Evolutionary conservation across 2,329 filamentous ascomycete species (phyloP).

Genomic region (Aureobasidium sp.): DNA sequence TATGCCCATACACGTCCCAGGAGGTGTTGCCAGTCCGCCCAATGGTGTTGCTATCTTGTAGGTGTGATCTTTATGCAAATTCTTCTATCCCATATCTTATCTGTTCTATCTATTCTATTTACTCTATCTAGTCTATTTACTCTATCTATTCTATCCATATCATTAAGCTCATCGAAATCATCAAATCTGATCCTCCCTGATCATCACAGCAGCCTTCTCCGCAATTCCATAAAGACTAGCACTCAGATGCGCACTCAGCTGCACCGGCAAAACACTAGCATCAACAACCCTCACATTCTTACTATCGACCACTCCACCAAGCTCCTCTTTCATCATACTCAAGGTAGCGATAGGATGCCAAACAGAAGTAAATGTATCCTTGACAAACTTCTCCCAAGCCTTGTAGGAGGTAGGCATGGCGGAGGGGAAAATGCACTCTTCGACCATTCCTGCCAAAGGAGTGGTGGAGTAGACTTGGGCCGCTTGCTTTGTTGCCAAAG

Average conservation of each 20-base stretch:
- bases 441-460: conserved; percentile 21
- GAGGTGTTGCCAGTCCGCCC: conserved; percentile 16
- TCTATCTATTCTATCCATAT: neutral
- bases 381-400: conserved; percentile 21
- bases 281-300: conserved; percentile 18
- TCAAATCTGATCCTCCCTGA: conserved; percentile 3
- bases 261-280: conserved; percentile 19
- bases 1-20: conserved; percentile 17
- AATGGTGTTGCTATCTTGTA: conserved; percentile 18
- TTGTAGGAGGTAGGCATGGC: conserved; percentile 12
- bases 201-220: conserved; percentile 17
- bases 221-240: conserved; percentile 17
- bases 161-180: neutral
- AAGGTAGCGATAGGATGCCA: conserved; percentile 24
- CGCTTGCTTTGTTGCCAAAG: conserved; percentile 25
- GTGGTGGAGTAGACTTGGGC: conserved; percentile 23
- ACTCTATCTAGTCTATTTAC: neutral
- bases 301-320: conserved; percentile 20
- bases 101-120: too few species aligned
- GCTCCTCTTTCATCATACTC: conserved; percentile 23
- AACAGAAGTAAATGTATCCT: conserved; percentile 19
- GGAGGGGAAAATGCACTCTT: conserved; percentile 21
- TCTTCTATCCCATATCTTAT: neutral
- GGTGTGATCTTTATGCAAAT: too few species aligned
- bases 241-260: conserved; percentile 19